phyloP scores from a whole-genome alignment of 805 yeast species.

The Lachancea mirantina region DNA sequence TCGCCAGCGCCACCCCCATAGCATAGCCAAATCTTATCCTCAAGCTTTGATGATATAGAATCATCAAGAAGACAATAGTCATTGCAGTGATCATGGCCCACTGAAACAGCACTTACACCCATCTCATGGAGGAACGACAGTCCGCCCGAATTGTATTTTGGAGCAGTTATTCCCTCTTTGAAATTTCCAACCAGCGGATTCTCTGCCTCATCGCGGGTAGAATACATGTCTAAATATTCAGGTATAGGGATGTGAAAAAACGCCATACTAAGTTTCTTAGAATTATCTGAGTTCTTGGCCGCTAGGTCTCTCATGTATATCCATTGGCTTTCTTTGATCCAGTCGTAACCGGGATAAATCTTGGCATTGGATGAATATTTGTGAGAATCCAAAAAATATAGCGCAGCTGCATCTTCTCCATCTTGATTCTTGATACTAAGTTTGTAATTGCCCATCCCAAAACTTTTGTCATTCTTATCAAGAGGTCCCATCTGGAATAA shows the following conservation, averaged over 20 bases:
- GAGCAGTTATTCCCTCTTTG: conserved; percentile 75
- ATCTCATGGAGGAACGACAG: conserved; percentile 49
- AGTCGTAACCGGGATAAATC: conserved; percentile 73
- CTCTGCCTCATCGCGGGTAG: conserved; percentile 25
- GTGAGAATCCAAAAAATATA: conserved; percentile 83
- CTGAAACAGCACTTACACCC: conserved; percentile 68
- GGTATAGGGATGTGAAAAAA: conserved; percentile 94
- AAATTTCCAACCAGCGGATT: conserved; percentile 48
- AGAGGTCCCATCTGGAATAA: conserved; percentile 56
- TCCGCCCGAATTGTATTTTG: conserved; percentile 62
- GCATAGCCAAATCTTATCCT: conserved; percentile 65
- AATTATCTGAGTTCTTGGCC: conserved; percentile 29
- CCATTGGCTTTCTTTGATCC: conserved; percentile 67
- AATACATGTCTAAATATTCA: conserved; percentile 53
- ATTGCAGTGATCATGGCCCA: conserved; percentile 95
- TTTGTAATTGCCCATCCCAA: conserved; percentile 80
- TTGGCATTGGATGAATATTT: conserved; percentile 63
- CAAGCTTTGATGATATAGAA: conserved; percentile 20
- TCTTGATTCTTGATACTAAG: conserved; percentile 42
- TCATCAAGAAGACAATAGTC: conserved; percentile 73
- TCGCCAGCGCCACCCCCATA: conserved; percentile 93
- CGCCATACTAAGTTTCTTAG: conserved; percentile 58
- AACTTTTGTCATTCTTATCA: conserved; percentile 36
- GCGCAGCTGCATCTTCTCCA: conserved; percentile 41
- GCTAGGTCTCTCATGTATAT: conserved; percentile 41